phyloP scores from a whole-genome alignment of 345 rosid species.

The Heritiera littoralis region DNA sequence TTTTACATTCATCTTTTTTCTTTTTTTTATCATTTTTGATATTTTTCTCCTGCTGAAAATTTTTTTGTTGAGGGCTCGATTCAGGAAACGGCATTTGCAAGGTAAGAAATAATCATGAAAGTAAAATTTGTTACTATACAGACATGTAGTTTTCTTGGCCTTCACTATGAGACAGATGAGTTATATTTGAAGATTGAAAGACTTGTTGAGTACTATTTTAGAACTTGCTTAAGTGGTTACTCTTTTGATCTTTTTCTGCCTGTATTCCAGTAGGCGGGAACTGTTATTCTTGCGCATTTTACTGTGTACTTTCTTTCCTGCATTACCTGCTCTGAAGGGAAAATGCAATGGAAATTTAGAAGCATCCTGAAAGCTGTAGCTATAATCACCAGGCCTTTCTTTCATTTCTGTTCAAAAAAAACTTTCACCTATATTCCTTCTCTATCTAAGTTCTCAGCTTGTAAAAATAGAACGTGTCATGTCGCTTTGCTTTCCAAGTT shows the following conservation, averaged over 20 bases:
- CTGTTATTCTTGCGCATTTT: neutral
- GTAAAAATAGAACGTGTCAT: too few relatives aligned
- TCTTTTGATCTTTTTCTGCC: too few relatives aligned
- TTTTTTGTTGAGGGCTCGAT: neutral
- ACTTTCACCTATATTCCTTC: too few relatives aligned
- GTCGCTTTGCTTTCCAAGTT: neutral
- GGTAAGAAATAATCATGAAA: neutral
- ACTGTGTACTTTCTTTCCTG: neutral
- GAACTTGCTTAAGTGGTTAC: neutral
- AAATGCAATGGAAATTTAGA: neutral
- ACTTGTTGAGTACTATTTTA: neutral
- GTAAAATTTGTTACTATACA: neutral
- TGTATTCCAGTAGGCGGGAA: neutral
- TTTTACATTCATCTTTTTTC: slow-evolving; percentile 9
- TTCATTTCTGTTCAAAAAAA: too few relatives aligned
- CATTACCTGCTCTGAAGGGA: neutral
- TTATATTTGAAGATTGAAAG: slow-evolving; percentile 3
- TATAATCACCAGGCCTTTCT: neutral
- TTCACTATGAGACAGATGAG: neutral
- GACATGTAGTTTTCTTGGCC: neutral
- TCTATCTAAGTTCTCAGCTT: too few relatives aligned
- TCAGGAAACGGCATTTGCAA: neutral
- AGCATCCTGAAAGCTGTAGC: neutral
- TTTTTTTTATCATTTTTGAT: neutral
- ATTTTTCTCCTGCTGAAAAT: slow-evolving; percentile 13